Evolutionary conservation across 257 asterid species (phyloP).

Genomic region (Solanum lignicaule): DNA sequence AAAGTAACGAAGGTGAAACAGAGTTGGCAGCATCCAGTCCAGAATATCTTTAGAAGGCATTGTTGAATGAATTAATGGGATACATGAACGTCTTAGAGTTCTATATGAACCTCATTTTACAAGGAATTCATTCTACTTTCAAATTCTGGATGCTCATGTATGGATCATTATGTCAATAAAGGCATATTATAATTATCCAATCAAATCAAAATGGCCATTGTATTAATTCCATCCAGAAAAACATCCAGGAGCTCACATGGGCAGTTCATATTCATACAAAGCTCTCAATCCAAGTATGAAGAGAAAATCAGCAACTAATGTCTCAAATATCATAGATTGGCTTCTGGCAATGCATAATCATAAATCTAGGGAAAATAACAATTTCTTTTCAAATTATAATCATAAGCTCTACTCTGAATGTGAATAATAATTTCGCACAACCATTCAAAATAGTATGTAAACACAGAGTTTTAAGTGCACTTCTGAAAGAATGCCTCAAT

Average conservation of each 20-base stretch:
- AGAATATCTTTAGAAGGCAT: not conserved
- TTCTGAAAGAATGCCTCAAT: slow-evolving; percentile 75
- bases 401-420: not conserved
- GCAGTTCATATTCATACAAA: not conserved
- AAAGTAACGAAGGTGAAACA: not conserved
- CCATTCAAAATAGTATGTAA: not conserved
- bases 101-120: not conserved
- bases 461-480: slow-evolving; percentile 13
- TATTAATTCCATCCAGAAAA: not conserved
- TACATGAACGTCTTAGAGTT: not conserved
- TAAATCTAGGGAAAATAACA: not conserved
- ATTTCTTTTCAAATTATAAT: not conserved
- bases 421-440: not conserved
- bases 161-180: not conserved
- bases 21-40: not conserved
- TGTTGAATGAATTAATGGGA: not conserved
- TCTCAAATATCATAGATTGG: not conserved
- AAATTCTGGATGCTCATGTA: not conserved
- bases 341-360: not conserved
- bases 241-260: not conserved
- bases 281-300: not conserved
- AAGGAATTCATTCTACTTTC: not conserved
- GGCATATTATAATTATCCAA: not conserved
- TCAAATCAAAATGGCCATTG: not conserved
- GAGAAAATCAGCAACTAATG: not conserved